Conservation (phyloP, 306 rosid species). For the Cyclanthera cordifolia region DNA sequence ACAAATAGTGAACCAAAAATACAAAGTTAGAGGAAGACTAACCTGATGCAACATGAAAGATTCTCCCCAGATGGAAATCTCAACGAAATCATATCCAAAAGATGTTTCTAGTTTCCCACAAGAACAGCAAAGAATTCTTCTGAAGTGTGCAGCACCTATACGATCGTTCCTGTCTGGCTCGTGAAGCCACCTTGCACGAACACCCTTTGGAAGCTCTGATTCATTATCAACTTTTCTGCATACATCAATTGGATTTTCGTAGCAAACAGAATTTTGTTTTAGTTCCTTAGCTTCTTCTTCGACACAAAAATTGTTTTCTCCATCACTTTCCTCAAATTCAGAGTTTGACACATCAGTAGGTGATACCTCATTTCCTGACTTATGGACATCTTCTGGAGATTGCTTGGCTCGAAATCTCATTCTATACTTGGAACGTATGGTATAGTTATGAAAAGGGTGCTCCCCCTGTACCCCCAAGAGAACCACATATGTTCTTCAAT, state of each 20-base stretch:
- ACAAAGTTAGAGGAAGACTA: conserved; percentile 19
- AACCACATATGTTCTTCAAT: background rate
- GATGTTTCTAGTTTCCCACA: conserved; percentile 68
- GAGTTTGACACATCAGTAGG: conserved; percentile 17
- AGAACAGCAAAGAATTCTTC: conserved; percentile 49
- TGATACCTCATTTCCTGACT: conserved; percentile 18
- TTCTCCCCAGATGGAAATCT: conserved; percentile 78
- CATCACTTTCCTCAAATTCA: conserved; percentile 45
- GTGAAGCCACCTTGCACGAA: conserved; percentile 63
- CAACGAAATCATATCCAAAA: conserved; percentile 36
- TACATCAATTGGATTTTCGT: conserved; percentile 20
- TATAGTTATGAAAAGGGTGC: conserved; percentile 89
- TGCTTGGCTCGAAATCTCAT: conserved; percentile 24
- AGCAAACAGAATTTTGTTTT: conserved; percentile 15
- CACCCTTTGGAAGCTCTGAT: conserved; percentile 23
- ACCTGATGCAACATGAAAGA: conserved; percentile 96
- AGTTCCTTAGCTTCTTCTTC: conserved; percentile 17
- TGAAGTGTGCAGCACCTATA: conserved; percentile 65
- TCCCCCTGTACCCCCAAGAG: conserved; percentile 46
- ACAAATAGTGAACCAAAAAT: background rate
- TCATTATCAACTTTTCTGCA: conserved; percentile 22
- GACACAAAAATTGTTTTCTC: conserved; percentile 25
- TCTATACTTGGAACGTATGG: conserved; percentile 66
- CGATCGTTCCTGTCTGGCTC: conserved; percentile 79
- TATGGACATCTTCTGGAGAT: conserved; percentile 18